Percentiles rank a stretch among this genome's conserved stretches.
Conservation (phyloP, 2,329 filamentous ascomycete species). For the Pseudogymnoascus sp. region DNA sequence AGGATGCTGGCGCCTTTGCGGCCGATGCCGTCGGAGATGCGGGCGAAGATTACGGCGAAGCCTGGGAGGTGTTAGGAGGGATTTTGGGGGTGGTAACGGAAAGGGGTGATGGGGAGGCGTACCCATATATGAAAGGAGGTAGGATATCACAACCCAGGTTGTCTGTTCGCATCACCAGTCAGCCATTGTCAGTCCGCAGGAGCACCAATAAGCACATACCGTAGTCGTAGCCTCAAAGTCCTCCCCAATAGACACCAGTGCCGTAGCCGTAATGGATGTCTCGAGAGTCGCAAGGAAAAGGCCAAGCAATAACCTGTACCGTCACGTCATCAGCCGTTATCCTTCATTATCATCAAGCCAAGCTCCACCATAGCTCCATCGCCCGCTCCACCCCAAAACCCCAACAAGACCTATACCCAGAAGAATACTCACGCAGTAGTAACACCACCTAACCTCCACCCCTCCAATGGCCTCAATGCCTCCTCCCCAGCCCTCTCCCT, state of each 20-base stretch:
- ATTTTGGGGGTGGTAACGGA: background rate
- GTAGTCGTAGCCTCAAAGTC: constrained; percentile 34
- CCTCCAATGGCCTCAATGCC: background rate
- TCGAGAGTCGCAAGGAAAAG: constrained; percentile 55
- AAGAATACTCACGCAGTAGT: background rate
- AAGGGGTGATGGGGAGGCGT: background rate
- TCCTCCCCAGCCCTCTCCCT: background rate
- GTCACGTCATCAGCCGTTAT: constrained; percentile 1
- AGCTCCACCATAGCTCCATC: background rate
- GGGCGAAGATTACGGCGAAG: constrained; percentile 48
- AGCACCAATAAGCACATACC: background rate
- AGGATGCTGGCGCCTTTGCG: constrained; percentile 43
- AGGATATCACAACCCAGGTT: background rate
- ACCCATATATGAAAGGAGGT: background rate
- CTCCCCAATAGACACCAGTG: constrained; percentile 45
- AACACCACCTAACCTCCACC: background rate
- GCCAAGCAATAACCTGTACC: constrained; percentile 40
- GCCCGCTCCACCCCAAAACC: background rate
- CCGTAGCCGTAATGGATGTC: constrained; percentile 53
- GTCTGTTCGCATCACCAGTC: background rate
- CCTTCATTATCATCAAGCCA: background rate
- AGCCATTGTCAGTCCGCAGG: background rate
- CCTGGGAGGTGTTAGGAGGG: constrained; percentile 24
- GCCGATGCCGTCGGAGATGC: constrained; percentile 47
- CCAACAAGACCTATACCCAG: background rate